These are phyloP conservation scores for Xylaria telfairii DNA, from an alignment of 495 filamentous ascomycete species.

Conservation along the genomic window DNA sequence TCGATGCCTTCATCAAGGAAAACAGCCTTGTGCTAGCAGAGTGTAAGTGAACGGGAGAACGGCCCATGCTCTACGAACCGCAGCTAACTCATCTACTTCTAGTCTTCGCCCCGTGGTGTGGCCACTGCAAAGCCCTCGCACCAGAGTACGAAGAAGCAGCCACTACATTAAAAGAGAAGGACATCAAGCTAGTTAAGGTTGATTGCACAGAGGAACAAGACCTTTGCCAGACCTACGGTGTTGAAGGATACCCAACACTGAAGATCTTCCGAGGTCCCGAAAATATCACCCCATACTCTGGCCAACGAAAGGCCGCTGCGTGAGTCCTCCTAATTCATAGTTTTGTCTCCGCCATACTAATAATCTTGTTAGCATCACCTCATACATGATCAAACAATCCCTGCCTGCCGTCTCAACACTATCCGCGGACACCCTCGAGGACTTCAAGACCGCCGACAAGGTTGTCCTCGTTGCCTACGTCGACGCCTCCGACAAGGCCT, in stretches of 20 bases:
- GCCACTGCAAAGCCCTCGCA: slow-evolving; percentile 84
- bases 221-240: slow-evolving; percentile 85
- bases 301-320: slow-evolving; percentile 89
- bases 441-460: slow-evolving; percentile 98
- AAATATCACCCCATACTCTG: slow-evolving; percentile 79
- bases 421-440: slow-evolving; percentile 79
- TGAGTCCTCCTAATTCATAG: slow-evolving; percentile 54
- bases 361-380: slow-evolving; percentile 73
- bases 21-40: slow-evolving; percentile 83
- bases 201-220: slow-evolving; percentile 96
- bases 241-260: slow-evolving; percentile 96
- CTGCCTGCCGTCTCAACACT: slow-evolving; percentile 89
- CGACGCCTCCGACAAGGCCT: slow-evolving; percentile 80
- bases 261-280: slow-evolving; percentile 98
- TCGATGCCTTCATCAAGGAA: slow-evolving; percentile 81
- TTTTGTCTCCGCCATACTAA: slow-evolving; percentile 36
- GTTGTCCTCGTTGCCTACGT: slow-evolving; percentile 93
- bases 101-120: slow-evolving; percentile 80
- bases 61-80: neutral
- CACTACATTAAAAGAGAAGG: slow-evolving; percentile 91
- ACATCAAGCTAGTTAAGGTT: slow-evolving; percentile 90
- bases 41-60: slow-evolving; percentile 58
- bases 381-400: slow-evolving; percentile 99
- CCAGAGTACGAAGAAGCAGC: slow-evolving; percentile 91
- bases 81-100: slow-evolving; percentile 19